Percentiles rank a stretch among this genome's conserved stretches.
Conservation (phyloP, 2,329 filamentous ascomycete species). For the Phyllosticta paracitricarpa region DNA sequence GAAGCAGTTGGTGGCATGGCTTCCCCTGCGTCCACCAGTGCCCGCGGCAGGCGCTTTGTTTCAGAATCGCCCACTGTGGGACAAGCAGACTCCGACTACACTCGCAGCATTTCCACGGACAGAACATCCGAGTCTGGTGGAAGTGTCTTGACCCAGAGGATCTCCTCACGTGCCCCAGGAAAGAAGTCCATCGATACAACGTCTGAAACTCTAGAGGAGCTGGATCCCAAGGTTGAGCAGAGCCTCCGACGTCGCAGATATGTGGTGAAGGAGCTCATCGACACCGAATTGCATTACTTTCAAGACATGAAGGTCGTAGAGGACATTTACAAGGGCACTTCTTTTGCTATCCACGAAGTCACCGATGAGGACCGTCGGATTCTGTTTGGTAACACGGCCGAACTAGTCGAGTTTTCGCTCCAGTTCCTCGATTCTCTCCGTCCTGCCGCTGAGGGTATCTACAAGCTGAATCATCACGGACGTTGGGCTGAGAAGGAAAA, state of each 20-base stretch:
- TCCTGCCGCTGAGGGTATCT: slow-evolving; percentile 67
- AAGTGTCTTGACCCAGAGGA: neutral
- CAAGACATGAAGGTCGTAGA: slow-evolving; percentile 95
- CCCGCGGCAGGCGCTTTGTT: neutral
- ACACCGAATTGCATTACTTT: slow-evolving; percentile 85
- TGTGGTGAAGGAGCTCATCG: slow-evolving; percentile 82
- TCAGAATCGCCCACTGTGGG: neutral
- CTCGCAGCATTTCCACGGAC: neutral
- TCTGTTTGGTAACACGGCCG: slow-evolving; percentile 86
- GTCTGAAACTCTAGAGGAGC: neutral
- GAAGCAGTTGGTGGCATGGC: neutral
- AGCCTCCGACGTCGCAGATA: slow-evolving; percentile 72
- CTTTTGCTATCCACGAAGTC: slow-evolving; percentile 68
- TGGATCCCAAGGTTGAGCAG: slow-evolving; percentile 35
- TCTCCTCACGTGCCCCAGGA: neutral
- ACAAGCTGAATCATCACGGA: slow-evolving; percentile 43
- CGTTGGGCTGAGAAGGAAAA: slow-evolving; percentile 41
- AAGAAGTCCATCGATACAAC: neutral
- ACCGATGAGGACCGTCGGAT: slow-evolving; percentile 76
- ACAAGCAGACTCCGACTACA: neutral
- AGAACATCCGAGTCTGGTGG: neutral
- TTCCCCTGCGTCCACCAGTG: neutral
- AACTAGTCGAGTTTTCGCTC: slow-evolving; percentile 80
- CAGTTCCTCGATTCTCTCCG: slow-evolving; percentile 71
- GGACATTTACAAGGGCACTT: slow-evolving; percentile 94